phyloP scores from a whole-genome alignment of 176 grass and related monocot species.

The Puccinellia tenuiflora region DNA sequence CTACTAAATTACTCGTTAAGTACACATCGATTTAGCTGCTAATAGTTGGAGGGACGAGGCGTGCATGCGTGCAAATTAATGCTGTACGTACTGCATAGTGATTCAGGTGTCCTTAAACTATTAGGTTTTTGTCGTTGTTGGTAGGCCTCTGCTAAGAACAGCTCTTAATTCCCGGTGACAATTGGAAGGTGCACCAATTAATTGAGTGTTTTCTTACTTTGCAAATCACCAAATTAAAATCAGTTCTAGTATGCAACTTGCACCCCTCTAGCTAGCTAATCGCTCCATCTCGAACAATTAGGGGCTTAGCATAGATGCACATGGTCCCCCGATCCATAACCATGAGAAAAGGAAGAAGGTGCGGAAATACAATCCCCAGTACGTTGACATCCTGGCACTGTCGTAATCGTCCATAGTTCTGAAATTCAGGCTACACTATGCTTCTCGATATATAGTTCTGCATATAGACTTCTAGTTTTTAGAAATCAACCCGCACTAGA shows the following conservation, averaged over 20 bases:
- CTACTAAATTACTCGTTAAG: neutral
- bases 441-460: too few relatives aligned
- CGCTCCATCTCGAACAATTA: neutral
- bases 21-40: neutral
- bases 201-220: neutral
- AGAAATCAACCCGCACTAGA: too few relatives aligned
- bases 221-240: neutral
- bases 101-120: constrained; percentile 22
- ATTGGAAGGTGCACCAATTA: constrained; percentile 25
- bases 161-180: constrained; percentile 4
- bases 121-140: constrained; percentile 10
- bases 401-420: too few relatives aligned
- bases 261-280: neutral
- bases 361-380: neutral
- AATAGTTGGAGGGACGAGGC: neutral
- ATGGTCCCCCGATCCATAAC: constrained; percentile 27
- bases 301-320: neutral
- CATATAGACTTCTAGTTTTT: too few relatives aligned
- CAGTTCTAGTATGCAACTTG: neutral
- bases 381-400: too few relatives aligned
- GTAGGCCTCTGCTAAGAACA: neutral
- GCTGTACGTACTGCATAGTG: neutral
- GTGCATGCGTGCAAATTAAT: constrained; percentile 27
- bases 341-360: neutral
- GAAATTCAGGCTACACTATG: too few relatives aligned